Base-by-base conservation (phyloP, 352 stramenopile genomes). In the Poterioochromonas sp. region DNA sequence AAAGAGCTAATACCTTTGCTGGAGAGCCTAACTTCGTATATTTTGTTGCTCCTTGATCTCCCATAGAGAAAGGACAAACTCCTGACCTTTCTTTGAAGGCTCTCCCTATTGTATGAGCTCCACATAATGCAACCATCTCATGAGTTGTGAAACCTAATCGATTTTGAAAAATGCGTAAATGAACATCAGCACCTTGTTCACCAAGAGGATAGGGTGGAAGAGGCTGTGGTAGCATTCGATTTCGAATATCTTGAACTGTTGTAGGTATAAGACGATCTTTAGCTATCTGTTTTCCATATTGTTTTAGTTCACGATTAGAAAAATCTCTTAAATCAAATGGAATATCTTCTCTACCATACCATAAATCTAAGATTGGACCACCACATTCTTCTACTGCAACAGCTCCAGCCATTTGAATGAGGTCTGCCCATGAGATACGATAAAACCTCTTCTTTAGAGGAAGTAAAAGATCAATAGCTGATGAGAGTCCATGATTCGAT, bases 41-140 rank as follows among this genome's bases (percentile, higher is more conserved):
- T 1, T 12, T 39, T 22, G 60, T 69, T 29, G 60, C 60, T 43
- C 60, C 60, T 69, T 69, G 60, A 11, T 69, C 60, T 44, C 60
- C 60, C 12, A 32, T 32, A 1, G 32, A 69, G 26, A 29, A 26
- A 20, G 22, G 22, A 43, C 60, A 69, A 1, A 3, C 3, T 43
- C 60, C 60, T 26, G 22, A 29, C 8, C 60, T 20, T 43, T 69
- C 60, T 44, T 43, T 39, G 26, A 69, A 69, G 8, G 60, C 60
- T 43, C 60, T 39, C 11, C 60, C 60, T 32, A 39, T n/a, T 32
- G 60, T 69, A 69, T 69, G 60, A 18, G 60, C 60, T 18, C 60
- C 60, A 15, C 11, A 44, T 32, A 69, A 69, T 29, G 60, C 60
- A 29, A 69, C 60, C 3, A 26, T 18, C 60, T 69, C 60, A 43